These are phyloP conservation scores for Fremontodendron californicum DNA, from an alignment of 345 rosid species.

Conservation along the genomic window DNA sequence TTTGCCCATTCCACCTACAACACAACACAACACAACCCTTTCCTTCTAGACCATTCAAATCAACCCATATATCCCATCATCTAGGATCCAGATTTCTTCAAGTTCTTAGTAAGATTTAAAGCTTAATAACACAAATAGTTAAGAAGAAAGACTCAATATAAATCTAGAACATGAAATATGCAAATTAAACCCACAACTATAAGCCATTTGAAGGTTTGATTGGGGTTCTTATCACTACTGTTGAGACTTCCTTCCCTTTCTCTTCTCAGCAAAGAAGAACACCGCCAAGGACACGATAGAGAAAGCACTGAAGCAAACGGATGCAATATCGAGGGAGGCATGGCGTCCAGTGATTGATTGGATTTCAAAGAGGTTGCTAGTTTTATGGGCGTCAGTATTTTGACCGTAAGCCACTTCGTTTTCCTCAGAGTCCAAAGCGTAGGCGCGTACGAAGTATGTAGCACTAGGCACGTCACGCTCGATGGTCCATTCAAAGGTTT, in stretches of 20 bases:
- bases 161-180: background rate
- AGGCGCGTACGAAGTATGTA: slow-evolving; percentile 72
- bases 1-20: background rate
- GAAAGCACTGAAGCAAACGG: slow-evolving; percentile 66
- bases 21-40: background rate
- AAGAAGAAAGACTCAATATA: background rate
- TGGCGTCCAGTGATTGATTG: slow-evolving; percentile 56
- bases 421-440: slow-evolving; percentile 33
- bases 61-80: too few relatives aligned
- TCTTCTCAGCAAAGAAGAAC: slow-evolving; percentile 54
- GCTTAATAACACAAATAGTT: background rate
- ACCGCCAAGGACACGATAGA: slow-evolving; percentile 46
- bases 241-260: slow-evolving; percentile 30
- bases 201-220: background rate
- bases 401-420: slow-evolving; percentile 56
- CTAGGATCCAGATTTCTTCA: too few relatives aligned
- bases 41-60: too few relatives aligned
- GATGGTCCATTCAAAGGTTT: slow-evolving; percentile 41
- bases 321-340: slow-evolving; percentile 44
- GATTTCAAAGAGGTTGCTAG: slow-evolving; percentile 39
- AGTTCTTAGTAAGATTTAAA: too few relatives aligned
- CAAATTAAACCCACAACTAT: background rate
- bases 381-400: slow-evolving; percentile 34
- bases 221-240: slow-evolving; percentile 13
- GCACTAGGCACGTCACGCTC: slow-evolving; percentile 52